Evolutionary conservation across 1,284 basidiomycete species (phyloP), one percentile per base, ranked within the genome.

Genomic region (Pascua guehoae): DNA sequence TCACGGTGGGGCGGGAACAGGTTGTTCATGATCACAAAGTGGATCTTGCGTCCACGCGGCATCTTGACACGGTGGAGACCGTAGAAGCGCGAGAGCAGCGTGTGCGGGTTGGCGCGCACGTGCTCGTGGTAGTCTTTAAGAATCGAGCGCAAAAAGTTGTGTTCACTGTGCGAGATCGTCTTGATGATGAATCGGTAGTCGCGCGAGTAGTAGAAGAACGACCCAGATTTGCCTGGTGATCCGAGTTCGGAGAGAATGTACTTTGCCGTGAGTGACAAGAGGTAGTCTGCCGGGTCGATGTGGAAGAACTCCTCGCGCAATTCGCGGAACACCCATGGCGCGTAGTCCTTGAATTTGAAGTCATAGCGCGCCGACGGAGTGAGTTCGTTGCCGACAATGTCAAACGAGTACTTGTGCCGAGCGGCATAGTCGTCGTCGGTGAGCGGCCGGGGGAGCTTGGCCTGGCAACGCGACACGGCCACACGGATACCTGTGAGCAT

Each of bases 161-260:
- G 93, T 75, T 98, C 95, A 41, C 84, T 82, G 69, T 94, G 91
- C 40, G 88, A 89, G 64, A 98, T 98, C 16, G 95, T 98, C 80
- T 98, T 98, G 85, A 98, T 98, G 80, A 98, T 98, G 81, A 97
- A 98, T 1, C 94, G 89, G 72, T 98, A 98, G 80, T 98, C 95
- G 46, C 94, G 85, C 12, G 93, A 97, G 75, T 98, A 98, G 81
- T 98, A 98, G 81, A 98, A 98, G 81, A 98, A 98, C 16, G 91
- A 95, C 16, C 95, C 95, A 5, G 91, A 94, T 80, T 98, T 98
- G 47, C 95, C 95, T 0, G 95, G 95, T 4, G 93, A 97, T n/a
- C 95, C 95, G 17, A 98, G 85, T 76, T 98, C 95, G 51, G 91
- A 95, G 41, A 98, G 83, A 73, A 98, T 98, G 79, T 98, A 98